phyloP scores from a whole-genome alignment of 345 rosid species.

The Tarenaya hassleriana region DNA sequence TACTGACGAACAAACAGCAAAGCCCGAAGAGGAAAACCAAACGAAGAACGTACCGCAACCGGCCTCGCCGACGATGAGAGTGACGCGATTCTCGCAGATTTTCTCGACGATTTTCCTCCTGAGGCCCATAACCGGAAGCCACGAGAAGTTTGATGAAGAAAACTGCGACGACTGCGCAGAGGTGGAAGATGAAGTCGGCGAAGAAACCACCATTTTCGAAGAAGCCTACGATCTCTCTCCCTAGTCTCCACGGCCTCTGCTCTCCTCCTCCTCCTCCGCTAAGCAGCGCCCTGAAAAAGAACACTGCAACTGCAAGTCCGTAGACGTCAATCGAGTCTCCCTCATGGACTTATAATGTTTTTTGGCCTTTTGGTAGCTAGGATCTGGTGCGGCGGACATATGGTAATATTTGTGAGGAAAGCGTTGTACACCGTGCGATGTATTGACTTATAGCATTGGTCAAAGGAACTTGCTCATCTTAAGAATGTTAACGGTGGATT shows the following conservation, averaged over 20 bases:
- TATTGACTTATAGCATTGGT: slow-evolving; percentile 4
- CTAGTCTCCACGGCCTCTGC: neutral
- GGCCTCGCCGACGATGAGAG: slow-evolving; percentile 88
- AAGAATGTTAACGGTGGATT: slow-evolving; percentile 15
- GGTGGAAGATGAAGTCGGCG: slow-evolving; percentile 44
- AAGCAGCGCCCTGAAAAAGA: neutral
- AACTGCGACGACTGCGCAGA: slow-evolving; percentile 41
- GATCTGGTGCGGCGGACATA: slow-evolving; percentile 20
- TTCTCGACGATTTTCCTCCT: slow-evolving; percentile 68
- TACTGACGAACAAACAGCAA: neutral
- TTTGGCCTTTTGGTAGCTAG: neutral
- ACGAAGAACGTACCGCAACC: slow-evolving; percentile 65
- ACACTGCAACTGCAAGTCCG: neutral
- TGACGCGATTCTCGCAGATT: slow-evolving; percentile 81
- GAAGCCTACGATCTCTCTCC: neutral
- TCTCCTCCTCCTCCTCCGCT: neutral
- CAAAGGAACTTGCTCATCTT: neutral
- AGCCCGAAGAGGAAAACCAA: neutral
- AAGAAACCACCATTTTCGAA: slow-evolving; percentile 38
- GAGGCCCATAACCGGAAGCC: slow-evolving; percentile 67
- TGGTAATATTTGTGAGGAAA: neutral
- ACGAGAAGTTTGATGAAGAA: slow-evolving; percentile 40
- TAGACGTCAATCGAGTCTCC: neutral
- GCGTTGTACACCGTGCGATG: neutral
- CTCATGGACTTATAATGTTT: neutral